These are phyloP conservation scores for Nepenthes mirabilis DNA, from an alignment of 148 eudicot genomes.

Conservation along the genomic window DNA sequence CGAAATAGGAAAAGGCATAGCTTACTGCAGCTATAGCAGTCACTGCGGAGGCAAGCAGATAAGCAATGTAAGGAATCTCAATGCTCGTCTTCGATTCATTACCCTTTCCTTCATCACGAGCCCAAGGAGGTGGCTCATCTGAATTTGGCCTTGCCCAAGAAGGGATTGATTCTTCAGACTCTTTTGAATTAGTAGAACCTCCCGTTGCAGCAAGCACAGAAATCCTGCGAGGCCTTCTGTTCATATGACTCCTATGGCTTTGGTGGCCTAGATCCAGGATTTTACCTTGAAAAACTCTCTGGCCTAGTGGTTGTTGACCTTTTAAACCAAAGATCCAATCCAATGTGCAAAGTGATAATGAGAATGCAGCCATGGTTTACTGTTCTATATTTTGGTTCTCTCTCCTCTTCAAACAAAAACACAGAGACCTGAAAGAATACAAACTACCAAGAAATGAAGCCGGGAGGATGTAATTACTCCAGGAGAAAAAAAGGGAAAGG, in stretches of 20 bases:
- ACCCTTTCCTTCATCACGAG: constrained; percentile 38
- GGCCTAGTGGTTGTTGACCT: constrained; percentile 5
- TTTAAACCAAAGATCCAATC: constrained; percentile 6
- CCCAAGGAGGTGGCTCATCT: constrained; percentile 99
- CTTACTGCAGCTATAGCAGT: constrained; percentile 94
- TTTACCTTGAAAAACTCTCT: constrained; percentile 6
- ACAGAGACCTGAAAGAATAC: not conserved
- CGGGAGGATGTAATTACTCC: too few relatives aligned
- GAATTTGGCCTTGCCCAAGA: constrained; percentile 82
- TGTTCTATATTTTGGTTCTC: not conserved
- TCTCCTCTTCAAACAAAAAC: too few relatives aligned
- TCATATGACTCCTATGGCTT: not conserved
- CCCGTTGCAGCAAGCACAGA: constrained; percentile 31
- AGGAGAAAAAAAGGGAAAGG: too few relatives aligned
- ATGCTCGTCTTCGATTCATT: constrained; percentile 23
- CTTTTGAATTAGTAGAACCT: constrained; percentile 32
- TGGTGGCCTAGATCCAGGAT: not conserved
- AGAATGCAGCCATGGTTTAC: constrained; percentile 13
- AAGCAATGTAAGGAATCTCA: constrained; percentile 63
- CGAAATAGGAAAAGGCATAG: not conserved
- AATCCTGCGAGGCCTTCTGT: constrained; percentile 8
- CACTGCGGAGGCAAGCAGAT: constrained; percentile 85
- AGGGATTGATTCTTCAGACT: constrained; percentile 48
- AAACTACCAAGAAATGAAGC: too few relatives aligned
- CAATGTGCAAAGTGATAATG: constrained; percentile 11